phyloP scores from a whole-genome alignment of 2,329 filamentous ascomycete genomes.

The Daldinia eschscholtzii region DNA sequence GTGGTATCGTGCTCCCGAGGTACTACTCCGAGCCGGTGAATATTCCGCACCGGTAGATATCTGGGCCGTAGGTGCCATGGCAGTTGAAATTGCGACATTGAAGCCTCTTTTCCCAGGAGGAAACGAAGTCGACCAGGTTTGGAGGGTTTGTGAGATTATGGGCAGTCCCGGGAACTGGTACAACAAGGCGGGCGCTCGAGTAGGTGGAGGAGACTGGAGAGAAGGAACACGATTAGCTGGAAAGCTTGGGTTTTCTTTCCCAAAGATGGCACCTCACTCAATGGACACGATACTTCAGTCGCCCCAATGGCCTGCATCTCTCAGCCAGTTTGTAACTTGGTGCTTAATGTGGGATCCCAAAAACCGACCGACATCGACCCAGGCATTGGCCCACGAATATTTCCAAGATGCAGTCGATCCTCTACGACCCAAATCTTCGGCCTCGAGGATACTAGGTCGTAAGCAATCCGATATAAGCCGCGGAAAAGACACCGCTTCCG shows the following conservation, averaged over 20 bases:
- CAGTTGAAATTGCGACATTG: slow-evolving; percentile 94
- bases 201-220: slow-evolving; percentile 97
- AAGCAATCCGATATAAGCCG: slow-evolving; percentile 89
- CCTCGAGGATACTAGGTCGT: slow-evolving; percentile 84
- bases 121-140: slow-evolving; percentile 99
- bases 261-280: slow-evolving; percentile 97
- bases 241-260: slow-evolving; percentile 98
- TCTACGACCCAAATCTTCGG: slow-evolving; percentile 88
- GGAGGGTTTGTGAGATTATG: slow-evolving; percentile 99
- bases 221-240: slow-evolving; percentile 92
- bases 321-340: slow-evolving; percentile 96
- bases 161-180: slow-evolving; percentile 98
- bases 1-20: slow-evolving; percentile 98
- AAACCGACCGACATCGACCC: slow-evolving; percentile 87
- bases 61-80: slow-evolving; percentile 98
- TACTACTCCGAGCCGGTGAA: slow-evolving; percentile 91
- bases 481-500: slow-evolving; percentile 71
- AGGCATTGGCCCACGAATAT: slow-evolving; percentile 96
- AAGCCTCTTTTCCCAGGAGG: slow-evolving; percentile 97
- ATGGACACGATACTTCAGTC: slow-evolving; percentile 93
- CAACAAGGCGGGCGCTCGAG: slow-evolving; percentile 85
- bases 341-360: slow-evolving; percentile 99
- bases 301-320: slow-evolving; percentile 89
- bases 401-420: slow-evolving; percentile 94
- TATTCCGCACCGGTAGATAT: slow-evolving; percentile 99